phyloP scores from a whole-genome alignment of 2,329 filamentous ascomycete genomes.

The Fusarium floridanum region DNA sequence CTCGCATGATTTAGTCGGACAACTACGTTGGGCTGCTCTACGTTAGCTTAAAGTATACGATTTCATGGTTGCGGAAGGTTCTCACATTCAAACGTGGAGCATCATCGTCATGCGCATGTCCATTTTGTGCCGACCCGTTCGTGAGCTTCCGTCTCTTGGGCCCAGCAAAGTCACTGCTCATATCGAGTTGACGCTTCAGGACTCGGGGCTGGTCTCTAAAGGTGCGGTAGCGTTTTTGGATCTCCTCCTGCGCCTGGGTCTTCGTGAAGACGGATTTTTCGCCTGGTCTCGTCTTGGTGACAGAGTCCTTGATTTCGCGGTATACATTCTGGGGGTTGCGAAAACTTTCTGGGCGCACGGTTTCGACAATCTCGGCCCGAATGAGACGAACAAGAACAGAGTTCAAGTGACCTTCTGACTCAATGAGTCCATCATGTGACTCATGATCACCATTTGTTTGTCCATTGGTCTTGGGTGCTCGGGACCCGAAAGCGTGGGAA shows the following conservation, averaged over 20 bases:
- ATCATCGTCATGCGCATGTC: conserved; percentile 52
- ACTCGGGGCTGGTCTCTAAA: conserved; percentile 65
- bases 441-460: conserved; percentile 52
- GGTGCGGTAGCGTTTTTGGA: conserved; percentile 66
- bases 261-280: conserved; percentile 71
- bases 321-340: conserved; percentile 72
- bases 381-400: conserved; percentile 67
- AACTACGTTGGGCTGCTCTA: conserved; percentile 74
- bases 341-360: conserved; percentile 69
- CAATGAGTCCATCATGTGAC: conserved; percentile 53
- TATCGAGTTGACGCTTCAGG: conserved; percentile 65
- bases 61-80: conserved; percentile 13
- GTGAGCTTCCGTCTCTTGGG: conserved; percentile 69
- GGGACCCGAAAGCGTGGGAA: conserved; percentile 69
- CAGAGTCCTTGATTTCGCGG: conserved; percentile 72
- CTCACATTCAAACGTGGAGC: conserved; percentile 67
- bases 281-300: conserved; percentile 63
- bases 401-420: conserved; percentile 63
- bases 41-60: conserved; percentile 45
- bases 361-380: conserved; percentile 75
- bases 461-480: conserved; percentile 53
- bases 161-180: conserved; percentile 52
- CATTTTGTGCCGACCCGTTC: conserved; percentile 56
- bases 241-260: conserved; percentile 68
- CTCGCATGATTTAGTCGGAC: conserved; percentile 89